Percentiles rank a stretch among this genome's conserved stretches.
Evolutionary conservation across 1,284 basidiomycete genomes (phyloP).

Genomic region (Amylostereum areolatum): DNA sequence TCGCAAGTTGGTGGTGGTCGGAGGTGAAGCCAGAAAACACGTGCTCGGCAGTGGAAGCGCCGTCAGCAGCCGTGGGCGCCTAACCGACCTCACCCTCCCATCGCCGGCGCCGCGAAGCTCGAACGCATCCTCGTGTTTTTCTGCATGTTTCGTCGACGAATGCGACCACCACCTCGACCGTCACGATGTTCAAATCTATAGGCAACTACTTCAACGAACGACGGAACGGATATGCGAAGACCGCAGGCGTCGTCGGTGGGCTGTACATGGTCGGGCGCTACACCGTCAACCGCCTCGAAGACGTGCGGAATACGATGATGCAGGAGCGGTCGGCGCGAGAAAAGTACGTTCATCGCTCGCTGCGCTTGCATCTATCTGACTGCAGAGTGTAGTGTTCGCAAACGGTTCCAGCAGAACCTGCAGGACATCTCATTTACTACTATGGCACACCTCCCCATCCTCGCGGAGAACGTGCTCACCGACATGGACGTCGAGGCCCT

Average conservation of each 20-base stretch:
- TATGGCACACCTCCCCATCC: slow-evolving; percentile 73
- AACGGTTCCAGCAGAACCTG: slow-evolving; percentile 78
- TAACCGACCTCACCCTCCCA: too few species aligned
- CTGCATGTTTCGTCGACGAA: slow-evolving; percentile 1
- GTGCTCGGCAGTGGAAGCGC: too few species aligned
- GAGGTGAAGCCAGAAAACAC: too few species aligned
- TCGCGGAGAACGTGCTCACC: slow-evolving; percentile 65
- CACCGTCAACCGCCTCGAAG: slow-evolving; percentile 59
- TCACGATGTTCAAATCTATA: slow-evolving; percentile 13
- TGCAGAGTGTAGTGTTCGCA: slow-evolving; percentile 47
- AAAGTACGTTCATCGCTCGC: slow-evolving; percentile 45
- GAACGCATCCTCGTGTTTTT: too few species aligned
- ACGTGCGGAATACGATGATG: slow-evolving; percentile 63
- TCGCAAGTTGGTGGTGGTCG: too few species aligned
- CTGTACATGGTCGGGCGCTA: slow-evolving; percentile 68
- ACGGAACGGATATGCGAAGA: slow-evolving; percentile 35
- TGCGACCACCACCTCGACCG: background rate
- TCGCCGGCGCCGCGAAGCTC: too few species aligned
- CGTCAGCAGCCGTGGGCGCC: too few species aligned
- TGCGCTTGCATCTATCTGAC: slow-evolving; percentile 5
- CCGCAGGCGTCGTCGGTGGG: slow-evolving; percentile 50
- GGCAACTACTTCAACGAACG: slow-evolving; percentile 43
- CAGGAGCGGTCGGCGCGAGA: slow-evolving; percentile 66
- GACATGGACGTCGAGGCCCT: slow-evolving; percentile 82
- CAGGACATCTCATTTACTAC: slow-evolving; percentile 81